Base-by-base conservation (phyloP, 352 stramenopile genomes). In the Phytophthora nicotianae region DNA sequence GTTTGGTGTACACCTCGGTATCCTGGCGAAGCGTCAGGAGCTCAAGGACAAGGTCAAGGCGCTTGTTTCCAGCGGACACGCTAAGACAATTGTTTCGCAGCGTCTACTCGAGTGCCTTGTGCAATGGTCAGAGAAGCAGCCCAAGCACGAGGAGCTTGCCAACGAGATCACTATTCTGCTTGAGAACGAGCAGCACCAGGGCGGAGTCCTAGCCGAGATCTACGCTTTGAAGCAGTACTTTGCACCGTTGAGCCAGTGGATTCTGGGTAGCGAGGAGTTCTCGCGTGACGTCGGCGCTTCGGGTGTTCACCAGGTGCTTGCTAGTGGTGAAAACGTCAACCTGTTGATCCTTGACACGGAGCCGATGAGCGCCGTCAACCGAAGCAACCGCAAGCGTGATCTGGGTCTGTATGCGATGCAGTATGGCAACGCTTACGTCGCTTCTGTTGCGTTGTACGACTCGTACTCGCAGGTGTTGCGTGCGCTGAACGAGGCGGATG, bases 341-440 rank as follows among this genome's bases (percentile, higher is more conserved):
- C 53, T 91, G 55, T 63, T 91, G 1, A 90, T 91, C 46, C 65
- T 91, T 4, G 83, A 91, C 67, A 91, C 83, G 33, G 81, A 90
- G 64, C 83, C 80, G 21, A 84, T 89, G 65, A 80, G 88, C 63
- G 65, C 72, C 11, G 58, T 87, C 2, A 74, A 73, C n/a, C 77
- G 79, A 58, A 86, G 49, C 51, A 83, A 94, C 72, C 83, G 85
- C 63, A 98, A 98, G 78, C 94, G 94, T 35, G 89, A 97, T 50
- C 77, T 98, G 13, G 91, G 90, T 29, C 72, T 96, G 48, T 97
- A 97, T 49, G 93, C 93, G 16, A 98, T 98, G 91, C 90, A 95
- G 61, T 98, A 98, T 65, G 89, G 93, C 59, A 96, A 97, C 70
- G 86, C 92, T 1, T 98, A 98, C 67, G 90, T 98, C 42, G 91